These are phyloP conservation scores for Geotrichum restrictum DNA, from an alignment of 1,139 yeast genomes.

Conservation along the genomic window DNA sequence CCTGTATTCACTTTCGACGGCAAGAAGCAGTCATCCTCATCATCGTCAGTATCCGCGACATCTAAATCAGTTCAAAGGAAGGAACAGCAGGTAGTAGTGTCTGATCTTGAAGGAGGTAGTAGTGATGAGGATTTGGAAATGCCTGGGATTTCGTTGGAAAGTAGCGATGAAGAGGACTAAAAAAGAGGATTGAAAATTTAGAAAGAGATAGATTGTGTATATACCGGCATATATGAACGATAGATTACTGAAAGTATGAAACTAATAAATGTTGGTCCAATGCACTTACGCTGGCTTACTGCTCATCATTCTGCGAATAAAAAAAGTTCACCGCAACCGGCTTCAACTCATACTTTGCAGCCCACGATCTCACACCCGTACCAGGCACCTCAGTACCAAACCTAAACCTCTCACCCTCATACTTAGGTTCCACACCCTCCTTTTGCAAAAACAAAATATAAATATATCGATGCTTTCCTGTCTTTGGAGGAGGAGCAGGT, in stretches of 20 bases:
- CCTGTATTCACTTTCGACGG: not conserved
- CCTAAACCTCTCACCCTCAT: slow-evolving; percentile 61
- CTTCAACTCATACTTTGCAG: slow-evolving; percentile 56
- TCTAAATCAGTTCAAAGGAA: too few relatives aligned
- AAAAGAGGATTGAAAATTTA: slow-evolving; percentile 4
- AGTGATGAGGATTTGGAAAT: slow-evolving; percentile 16
- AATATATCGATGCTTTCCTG: slow-evolving; percentile 81
- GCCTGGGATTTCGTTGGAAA: slow-evolving; percentile 16
- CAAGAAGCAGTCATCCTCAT: not conserved
- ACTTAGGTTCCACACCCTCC: slow-evolving; percentile 31
- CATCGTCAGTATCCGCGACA: not conserved
- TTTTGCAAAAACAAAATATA: slow-evolving; percentile 68
- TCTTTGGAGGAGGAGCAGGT: slow-evolving; percentile 79
- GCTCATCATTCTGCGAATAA: slow-evolving; percentile 60
- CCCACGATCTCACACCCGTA: slow-evolving; percentile 77
- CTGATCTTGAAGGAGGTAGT: not conserved
- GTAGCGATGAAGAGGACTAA: slow-evolving; percentile 21
- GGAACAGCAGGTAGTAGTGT: too few relatives aligned
- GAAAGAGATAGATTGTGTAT: not conserved
- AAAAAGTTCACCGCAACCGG: slow-evolving; percentile 78
- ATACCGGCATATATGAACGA: too few relatives aligned
- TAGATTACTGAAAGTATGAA: too few relatives aligned
- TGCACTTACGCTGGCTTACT: too few relatives aligned
- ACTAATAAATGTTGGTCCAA: too few relatives aligned
- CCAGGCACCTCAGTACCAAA: slow-evolving; percentile 85